Base-by-base conservation (phyloP, 305 asterid species). In the Striga hermonthica region DNA sequence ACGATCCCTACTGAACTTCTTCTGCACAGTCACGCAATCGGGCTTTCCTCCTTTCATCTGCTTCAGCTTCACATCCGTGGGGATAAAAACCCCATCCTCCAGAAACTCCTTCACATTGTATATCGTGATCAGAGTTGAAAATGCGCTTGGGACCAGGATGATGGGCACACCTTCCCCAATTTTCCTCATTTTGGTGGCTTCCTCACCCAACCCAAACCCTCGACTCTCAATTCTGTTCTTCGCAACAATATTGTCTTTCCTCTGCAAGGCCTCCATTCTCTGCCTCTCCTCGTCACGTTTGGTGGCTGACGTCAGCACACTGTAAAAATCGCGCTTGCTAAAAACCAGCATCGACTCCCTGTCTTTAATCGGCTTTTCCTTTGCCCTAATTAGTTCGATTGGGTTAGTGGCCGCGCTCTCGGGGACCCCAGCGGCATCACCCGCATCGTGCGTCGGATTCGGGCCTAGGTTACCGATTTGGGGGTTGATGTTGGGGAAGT, bases 111-210 rank as follows among this genome's bases (percentile, higher is more conserved):
- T 90, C 54, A 93, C 99, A 74, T 93, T 90, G 69, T 93, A 85
- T 11, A 93, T 90, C 0, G 97, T 93, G 60, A 93, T 88, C 83
- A 93, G 74, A 6, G 97, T 90, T 10, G 95, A 81, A 66, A 82
- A 88, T 0, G 99, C 99, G 61, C 97, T 93, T 0, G 99, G 99
- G 28, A 93, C 97, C 76, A 93, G 69, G 48, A 93, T 90, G 44
- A 93, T 93, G 0, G 97, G 99, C 55, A 93, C 99, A 0, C 99
- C 99, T 61, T 92, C 98, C 57, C 98, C 98, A 52, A 84, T 79
- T 76, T 87, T 92, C 57, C 95, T 71, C 81, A 94, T 91, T 66
- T 86, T 93, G 1, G 83, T 82, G 62, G 77, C 87, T 77, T 69
- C 94, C 84, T 64, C 97, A 9, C 82, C 86, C 2, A 53, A 44